These are phyloP conservation scores for Telfairia occidentalis DNA, from an alignment of 331 rosid genomes.

Conservation along the genomic window DNA sequence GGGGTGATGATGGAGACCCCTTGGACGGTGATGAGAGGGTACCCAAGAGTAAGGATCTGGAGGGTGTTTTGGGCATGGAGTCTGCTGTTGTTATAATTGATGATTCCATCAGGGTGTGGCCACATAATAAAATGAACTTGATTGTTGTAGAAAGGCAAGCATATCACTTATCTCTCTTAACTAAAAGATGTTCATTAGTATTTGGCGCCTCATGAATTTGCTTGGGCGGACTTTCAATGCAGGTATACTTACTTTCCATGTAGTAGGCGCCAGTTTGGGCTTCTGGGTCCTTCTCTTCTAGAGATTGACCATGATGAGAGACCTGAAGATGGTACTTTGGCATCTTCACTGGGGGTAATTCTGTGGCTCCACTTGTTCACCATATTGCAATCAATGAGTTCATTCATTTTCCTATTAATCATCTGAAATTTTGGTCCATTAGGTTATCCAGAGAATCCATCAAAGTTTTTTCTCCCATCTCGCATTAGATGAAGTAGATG, in stretches of 20 bases:
- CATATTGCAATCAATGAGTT: slow-evolving; percentile 1
- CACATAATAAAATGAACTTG: slow-evolving; percentile 90
- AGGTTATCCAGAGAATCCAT: slow-evolving; percentile 92
- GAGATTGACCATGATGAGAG: slow-evolving; percentile 95
- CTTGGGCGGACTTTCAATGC: slow-evolving; percentile 18
- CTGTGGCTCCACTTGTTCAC: slow-evolving; percentile 7
- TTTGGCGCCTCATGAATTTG: background rate
- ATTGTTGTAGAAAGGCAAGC: slow-evolving; percentile 89
- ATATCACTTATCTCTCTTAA: slow-evolving; percentile 8
- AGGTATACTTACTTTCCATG: slow-evolving; percentile 94
- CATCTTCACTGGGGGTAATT: slow-evolving; percentile 78
- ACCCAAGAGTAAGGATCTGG: slow-evolving; percentile 93
- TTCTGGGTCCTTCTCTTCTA: slow-evolving; percentile 86
- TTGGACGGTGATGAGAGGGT: slow-evolving; percentile 72
- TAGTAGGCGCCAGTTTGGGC: slow-evolving; percentile 98
- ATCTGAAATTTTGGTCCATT: slow-evolving; percentile 17
- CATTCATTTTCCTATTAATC: slow-evolving; percentile 8
- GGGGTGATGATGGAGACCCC: slow-evolving; percentile 77
- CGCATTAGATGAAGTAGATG: slow-evolving; percentile 76
- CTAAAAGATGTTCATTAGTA: slow-evolving; percentile 13
- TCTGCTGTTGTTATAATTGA: slow-evolving; percentile 86
- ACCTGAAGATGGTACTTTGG: slow-evolving; percentile 84
- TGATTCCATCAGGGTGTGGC: slow-evolving; percentile 99
- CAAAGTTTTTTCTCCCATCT: slow-evolving; percentile 65
- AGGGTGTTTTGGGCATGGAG: slow-evolving; percentile 99